phyloP scores from a whole-genome alignment of 768 basidiomycete genomes.

The Termitomyces sp. region DNA sequence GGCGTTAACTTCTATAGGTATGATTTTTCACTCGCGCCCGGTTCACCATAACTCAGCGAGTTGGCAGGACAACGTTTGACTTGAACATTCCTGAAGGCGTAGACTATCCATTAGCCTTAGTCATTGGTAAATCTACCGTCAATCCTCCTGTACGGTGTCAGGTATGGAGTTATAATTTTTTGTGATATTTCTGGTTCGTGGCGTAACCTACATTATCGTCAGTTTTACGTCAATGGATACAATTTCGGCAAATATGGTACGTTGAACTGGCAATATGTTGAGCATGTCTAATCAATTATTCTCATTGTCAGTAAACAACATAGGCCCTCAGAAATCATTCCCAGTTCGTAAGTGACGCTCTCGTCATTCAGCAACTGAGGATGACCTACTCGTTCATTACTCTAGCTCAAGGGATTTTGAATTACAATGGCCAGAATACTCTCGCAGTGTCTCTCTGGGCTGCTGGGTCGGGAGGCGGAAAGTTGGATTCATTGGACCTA shows the following conservation, averaged over 20 bases:
- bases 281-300: not conserved
- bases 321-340: conserved; percentile 36
- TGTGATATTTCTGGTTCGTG: too few species aligned
- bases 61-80: conserved; percentile 32
- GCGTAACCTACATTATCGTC: not conserved
- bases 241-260: conserved; percentile 40
- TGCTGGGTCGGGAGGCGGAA: conserved; percentile 31
- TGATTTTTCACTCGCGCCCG: not conserved
- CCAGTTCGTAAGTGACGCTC: conserved; percentile 32
- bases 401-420: conserved; percentile 43
- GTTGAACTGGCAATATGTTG: not conserved
- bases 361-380: not conserved
- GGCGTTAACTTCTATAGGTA: conserved; percentile 47
- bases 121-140: conserved; percentile 37
- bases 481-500: conserved; percentile 31
- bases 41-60: not conserved
- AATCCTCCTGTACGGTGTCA: conserved; percentile 39
- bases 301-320: conserved; percentile 28
- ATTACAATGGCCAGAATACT: conserved; percentile 42
- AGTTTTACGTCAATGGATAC: conserved; percentile 40
- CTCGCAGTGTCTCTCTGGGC: conserved; percentile 46
- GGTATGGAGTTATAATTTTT: conserved; percentile 13
- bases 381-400: not conserved
- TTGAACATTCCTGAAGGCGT: conserved; percentile 38
- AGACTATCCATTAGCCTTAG: conserved; percentile 43